Evolutionary conservation across 2,329 filamentous ascomycete species (phyloP).

Genomic region (Didymella segeticola): DNA sequence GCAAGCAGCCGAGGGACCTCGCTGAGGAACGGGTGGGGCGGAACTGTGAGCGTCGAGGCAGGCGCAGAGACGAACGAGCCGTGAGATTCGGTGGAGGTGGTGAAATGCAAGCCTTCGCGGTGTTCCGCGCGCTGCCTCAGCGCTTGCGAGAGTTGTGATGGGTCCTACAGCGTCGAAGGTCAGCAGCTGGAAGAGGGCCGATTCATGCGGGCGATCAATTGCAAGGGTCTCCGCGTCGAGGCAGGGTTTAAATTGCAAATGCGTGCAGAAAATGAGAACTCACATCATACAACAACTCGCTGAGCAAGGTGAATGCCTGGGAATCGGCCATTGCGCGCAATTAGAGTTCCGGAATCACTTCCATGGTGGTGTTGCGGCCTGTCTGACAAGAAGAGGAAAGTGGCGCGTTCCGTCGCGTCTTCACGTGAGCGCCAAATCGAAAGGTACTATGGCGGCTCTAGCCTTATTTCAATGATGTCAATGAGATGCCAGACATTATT

Average conservation of each 20-base stretch:
- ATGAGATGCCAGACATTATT: background rate
- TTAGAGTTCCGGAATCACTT: constrained; percentile 4
- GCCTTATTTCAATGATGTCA: constrained; percentile 6
- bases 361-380: background rate
- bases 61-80: constrained; percentile 19
- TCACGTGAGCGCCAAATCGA: constrained; percentile 1
- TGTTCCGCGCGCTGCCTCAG: constrained; percentile 44
- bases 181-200: constrained; percentile 26
- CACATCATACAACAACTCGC: constrained; percentile 44
- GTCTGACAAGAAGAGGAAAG: background rate
- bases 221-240: constrained; percentile 31
- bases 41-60: constrained; percentile 8
- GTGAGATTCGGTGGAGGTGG: constrained; percentile 31
- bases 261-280: constrained; percentile 31
- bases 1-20: constrained; percentile 22
- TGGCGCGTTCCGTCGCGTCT: constrained; percentile 5
- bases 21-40: constrained; percentile 12
- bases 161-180: constrained; percentile 40
- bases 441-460: background rate
- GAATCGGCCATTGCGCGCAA: constrained; percentile 38
- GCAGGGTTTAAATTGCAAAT: constrained; percentile 22
- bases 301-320: constrained; percentile 36
- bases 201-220: constrained; percentile 24
- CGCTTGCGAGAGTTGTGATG: constrained; percentile 46
- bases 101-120: constrained; percentile 31